A percentile compares a stretch with the other conserved stretches of the same genome.
These are phyloP conservation scores for Amanita pallidorosea DNA, from an alignment of 768 basidiomycete genomes.

Conservation along the genomic window DNA sequence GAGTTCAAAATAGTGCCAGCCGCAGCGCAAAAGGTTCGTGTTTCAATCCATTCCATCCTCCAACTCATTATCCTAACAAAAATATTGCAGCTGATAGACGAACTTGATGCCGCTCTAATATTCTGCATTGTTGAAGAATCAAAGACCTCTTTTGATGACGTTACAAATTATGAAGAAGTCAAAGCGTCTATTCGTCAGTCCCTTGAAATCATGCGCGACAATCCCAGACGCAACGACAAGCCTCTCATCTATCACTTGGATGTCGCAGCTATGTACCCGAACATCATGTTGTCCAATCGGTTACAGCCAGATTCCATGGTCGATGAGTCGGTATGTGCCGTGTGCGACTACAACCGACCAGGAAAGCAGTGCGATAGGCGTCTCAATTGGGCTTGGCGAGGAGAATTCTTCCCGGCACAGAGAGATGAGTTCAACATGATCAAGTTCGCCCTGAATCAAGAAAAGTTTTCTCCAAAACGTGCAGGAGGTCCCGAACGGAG, in stretches of 20 bases:
- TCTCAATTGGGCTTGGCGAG: slow-evolving; percentile 97
- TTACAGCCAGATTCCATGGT: slow-evolving; percentile 97
- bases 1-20: slow-evolving; percentile 91
- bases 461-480: slow-evolving; percentile 76
- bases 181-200: slow-evolving; percentile 66
- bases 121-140: slow-evolving; percentile 88
- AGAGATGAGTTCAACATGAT: slow-evolving; percentile 99
- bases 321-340: slow-evolving; percentile 92
- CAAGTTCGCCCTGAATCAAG: slow-evolving; percentile 90
- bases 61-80: too few relatives aligned
- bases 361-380: slow-evolving; percentile 91
- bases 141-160: slow-evolving; percentile 62
- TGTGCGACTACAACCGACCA: slow-evolving; percentile 96
- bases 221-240: slow-evolving; percentile 78
- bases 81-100: slow-evolving; percentile 69
- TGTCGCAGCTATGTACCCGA: slow-evolving; percentile 99
- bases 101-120: slow-evolving; percentile 83
- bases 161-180: slow-evolving; percentile 94
- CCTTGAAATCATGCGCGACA: slow-evolving; percentile 85
- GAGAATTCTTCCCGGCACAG: slow-evolving; percentile 96
- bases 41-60: background rate
- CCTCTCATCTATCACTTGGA: slow-evolving; percentile 98
- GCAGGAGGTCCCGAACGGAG: slow-evolving; percentile 65
- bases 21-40: slow-evolving; percentile 67
- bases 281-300: slow-evolving; percentile 99